Conservation (phyloP, 2,329 filamentous ascomycete species). For the Phoma sp. region DNA sequence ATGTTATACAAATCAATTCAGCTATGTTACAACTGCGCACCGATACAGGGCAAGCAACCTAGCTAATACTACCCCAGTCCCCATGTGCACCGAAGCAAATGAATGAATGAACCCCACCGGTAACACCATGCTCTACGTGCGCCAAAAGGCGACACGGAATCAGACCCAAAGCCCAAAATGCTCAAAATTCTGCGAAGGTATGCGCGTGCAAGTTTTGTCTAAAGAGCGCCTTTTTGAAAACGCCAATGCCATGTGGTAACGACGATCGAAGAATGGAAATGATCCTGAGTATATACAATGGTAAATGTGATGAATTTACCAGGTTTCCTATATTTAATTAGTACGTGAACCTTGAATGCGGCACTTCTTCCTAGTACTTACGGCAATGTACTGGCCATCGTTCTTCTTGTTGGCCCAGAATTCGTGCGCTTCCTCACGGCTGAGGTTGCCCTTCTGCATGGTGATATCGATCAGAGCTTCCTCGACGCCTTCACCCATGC, state of each 20-base stretch:
- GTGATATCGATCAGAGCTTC: constrained; percentile 85
- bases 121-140: constrained; percentile 16
- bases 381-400: constrained; percentile 93
- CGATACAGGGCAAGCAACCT: no score
- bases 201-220: constrained; percentile 12
- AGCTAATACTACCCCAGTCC: no score
- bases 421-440: constrained; percentile 77
- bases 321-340: constrained; percentile 13
- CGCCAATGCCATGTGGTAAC: constrained; percentile 11
- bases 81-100: not conserved
- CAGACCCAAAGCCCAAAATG: not conserved
- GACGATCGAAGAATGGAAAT: constrained; percentile 5
- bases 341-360: not conserved
- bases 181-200: not conserved
- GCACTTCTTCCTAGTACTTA: constrained; percentile 30
- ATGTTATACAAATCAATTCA: no score
- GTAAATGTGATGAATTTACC: constrained; percentile 4
- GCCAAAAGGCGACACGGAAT: constrained; percentile 12
- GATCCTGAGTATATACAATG: constrained; percentile 6
- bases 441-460: constrained; percentile 89
- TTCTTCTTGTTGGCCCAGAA: constrained; percentile 95
- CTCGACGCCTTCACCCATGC: constrained; percentile 98
- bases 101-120: not conserved
- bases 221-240: constrained; percentile 14
- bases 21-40: no score